Evolutionary conservation across 1,284 basidiomycete species (phyloP), one percentile per base, ranked within the genome.

Genomic region (Malassezia cuniculi): DNA sequence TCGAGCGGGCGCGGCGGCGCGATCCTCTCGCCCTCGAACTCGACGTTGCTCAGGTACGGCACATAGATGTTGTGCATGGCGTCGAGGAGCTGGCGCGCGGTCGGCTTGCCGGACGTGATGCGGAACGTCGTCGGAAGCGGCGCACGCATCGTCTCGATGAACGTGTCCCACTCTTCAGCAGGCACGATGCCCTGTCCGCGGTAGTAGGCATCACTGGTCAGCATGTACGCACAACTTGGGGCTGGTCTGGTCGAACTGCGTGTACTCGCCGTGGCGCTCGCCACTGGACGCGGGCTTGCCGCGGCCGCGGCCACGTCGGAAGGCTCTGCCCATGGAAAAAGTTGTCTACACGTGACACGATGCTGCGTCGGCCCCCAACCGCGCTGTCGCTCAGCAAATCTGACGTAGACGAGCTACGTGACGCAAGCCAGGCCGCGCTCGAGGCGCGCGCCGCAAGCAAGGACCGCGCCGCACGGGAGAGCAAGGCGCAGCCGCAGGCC

Each of bases 111-210:
- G 2, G 57, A 48, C 0, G 87, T 82, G 16, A 99, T 80, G 29
- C 93, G 76, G 69, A 97, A 97, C 0, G 90, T 94, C 1, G 85
- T 90, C 1, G 93, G 93, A 22, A 97, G 71, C 25, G 84, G 82
- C 21, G 73, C 71, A 31, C 78, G 75, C 50, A 93, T 68, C 0
- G 75, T 69, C 6, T 76, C 73, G 58, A 90, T 70, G 55, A 94
- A 85, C 0, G 55, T 38, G 3, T 78, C 74, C 85, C 86, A 95
- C 68, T 95, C 85, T 25, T 54, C 55, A 12, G 43, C 34, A 22
- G 53, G 47, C 28, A 66, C 35, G 29, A 66, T 64, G 25, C 48
- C 46, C 34, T 66, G 62, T 39, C 56, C 61, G 39, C 52, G 37
- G 43, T 66, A 64, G 53, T 66, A 64, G 17, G 60, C 51, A 34